Base-by-base conservation (phyloP, 2,329 filamentous ascomycete species). In the Ambrosiella beaveri region DNA sequence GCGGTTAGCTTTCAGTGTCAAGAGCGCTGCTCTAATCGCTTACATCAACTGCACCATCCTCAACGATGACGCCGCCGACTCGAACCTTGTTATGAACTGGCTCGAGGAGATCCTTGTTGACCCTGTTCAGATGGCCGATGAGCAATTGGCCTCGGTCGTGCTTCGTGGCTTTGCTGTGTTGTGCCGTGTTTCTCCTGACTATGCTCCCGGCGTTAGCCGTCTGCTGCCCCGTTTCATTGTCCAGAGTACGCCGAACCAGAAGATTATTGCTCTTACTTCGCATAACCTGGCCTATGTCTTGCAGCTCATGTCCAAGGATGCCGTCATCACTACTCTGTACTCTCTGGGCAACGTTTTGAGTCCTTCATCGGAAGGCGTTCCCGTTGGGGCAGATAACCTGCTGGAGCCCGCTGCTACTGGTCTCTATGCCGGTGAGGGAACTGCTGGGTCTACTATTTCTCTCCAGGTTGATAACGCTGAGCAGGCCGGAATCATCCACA, bases 311-410 rank as follows among this genome's bases (percentile, higher is more conserved):
- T 95, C 93, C 1, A 86, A 95, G 64, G 93, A 98, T 72, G 85
- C 89, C 40, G 80, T 95, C 40, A 97, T 98, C 63, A 95, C 90
- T 4, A 97, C 90, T 0, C 74, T 98, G 8, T 98, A 98, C 70
- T 93, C 89, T 0, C 76, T 98, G n/a, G 93, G 93, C 17, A 98
- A 98, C 67, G 85, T 95, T 3, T 75, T 98, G 12, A 96, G 89
- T 64, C 84, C 88, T 4, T 81, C 79, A 52, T 75, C 76, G 12
- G 79, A 79, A 59, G 73, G 71, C 50, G 71, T 77, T 57, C 73
- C 74, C 38, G 81, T 84, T 63, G 77, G 77, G 3, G 71, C 57
- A 7, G 37, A 39, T 56, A 47, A 60, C 65, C 7, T 55, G n/a
- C 44, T 59, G 13, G 57, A 58, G 38, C 53, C 57, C 40, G 68